Conservation (phyloP, 257 asterid genomes). For the Solanum piurae region DNA sequence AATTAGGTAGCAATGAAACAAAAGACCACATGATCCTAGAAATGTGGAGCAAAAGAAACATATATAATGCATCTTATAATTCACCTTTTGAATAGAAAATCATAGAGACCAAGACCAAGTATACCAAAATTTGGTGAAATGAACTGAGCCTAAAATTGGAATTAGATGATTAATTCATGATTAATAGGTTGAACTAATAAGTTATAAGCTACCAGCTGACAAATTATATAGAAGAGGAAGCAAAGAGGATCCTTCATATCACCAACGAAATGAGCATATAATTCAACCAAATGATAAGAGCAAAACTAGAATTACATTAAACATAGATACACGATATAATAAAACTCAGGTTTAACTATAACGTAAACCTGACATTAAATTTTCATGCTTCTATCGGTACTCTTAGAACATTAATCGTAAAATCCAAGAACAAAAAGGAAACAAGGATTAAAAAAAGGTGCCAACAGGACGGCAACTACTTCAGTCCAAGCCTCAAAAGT, state of each 20-base stretch:
- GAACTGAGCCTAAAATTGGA: not conserved
- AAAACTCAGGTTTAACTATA: not conserved
- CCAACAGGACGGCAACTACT: constrained; percentile 4
- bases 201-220: not conserved
- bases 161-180: not conserved
- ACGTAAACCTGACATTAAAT: not conserved
- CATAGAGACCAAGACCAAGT: not conserved
- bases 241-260: not conserved
- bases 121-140: not conserved
- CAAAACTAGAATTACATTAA: not conserved
- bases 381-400: not conserved
- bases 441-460: not conserved
- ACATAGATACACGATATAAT: not conserved
- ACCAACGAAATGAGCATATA: not conserved
- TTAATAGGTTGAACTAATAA: not conserved
- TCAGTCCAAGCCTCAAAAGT: constrained; percentile 33
- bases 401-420: not conserved
- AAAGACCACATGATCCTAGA: no score
- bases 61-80: not conserved
- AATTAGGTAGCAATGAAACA: no score
- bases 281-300: not conserved
- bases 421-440: not conserved
- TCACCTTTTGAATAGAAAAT: not conserved
- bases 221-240: not conserved
- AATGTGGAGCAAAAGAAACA: not conserved